Base-by-base conservation (phyloP, 257 asterid genomes). In the Salvia splendens region DNA sequence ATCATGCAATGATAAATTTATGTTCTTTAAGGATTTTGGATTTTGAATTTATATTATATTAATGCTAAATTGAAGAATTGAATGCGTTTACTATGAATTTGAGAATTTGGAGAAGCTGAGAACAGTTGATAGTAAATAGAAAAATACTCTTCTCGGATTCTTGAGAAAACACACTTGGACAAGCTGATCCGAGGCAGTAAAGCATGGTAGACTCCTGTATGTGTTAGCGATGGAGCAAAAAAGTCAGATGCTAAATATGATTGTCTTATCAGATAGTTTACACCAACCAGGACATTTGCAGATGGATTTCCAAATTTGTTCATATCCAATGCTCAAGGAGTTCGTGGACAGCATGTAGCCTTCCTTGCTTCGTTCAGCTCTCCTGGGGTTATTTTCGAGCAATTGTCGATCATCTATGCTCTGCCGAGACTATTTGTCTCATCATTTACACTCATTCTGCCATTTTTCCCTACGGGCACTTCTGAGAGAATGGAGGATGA, bases 401-500 rank as follows among this genome's bases (percentile, higher is more conserved):
- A 94, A 69, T 71, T 94, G 46, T 91, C 98, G 4, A 77, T 87
- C 55, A 91, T 94, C 73, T 94, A 88, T 62, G 96, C 96, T 49
- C 77, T 94, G 71, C 96, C 99, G 14, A 94, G 87, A 81, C 87
- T 94, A 59, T 94, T 91, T 51, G 96, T 94, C 51, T 80, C 95
- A 38, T 94, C 98, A 48, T 94, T 94, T 82, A 94, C 99, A 0
- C 98, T 94, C 14, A 96, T 94, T 66, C 89, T 94, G 71, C 99
- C 99, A 30, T 94, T 94, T 82, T 94, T 91, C 73, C 98, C 99
- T 5, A 94, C 99, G 67, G 99, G 98, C 32, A 91, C 99, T 20
- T 94, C 91, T 38, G 99, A 94, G 84, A 89, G 99, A 12, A 94
- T 94, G 99, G 99, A 94, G 78, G 99, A 91, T 12, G 99, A 94